Conservation (phyloP, 2,329 filamentous ascomycete genomes). For the Cylindrodendrum hubeiense region DNA sequence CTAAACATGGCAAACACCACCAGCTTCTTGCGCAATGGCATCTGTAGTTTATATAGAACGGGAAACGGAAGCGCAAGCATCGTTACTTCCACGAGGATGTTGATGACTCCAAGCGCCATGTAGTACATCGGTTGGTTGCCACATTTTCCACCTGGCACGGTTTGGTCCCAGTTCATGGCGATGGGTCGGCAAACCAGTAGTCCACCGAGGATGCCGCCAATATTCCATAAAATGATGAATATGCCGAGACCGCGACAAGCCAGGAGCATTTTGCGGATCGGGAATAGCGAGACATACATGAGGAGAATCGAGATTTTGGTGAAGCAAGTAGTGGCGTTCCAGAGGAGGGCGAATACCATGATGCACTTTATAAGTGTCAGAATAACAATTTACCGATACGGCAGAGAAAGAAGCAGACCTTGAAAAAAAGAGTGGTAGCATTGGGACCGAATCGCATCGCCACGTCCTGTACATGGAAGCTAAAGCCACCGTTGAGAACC, state of each 20-base stretch:
- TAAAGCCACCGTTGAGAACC: background rate
- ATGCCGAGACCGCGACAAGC: background rate
- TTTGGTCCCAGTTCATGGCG: conserved; percentile 7
- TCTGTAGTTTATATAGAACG: background rate
- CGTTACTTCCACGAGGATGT: background rate
- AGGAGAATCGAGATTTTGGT: conserved; percentile 4
- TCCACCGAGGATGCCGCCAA: background rate
- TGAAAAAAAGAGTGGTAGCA: background rate
- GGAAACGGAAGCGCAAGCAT: background rate
- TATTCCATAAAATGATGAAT: conserved; percentile 4
- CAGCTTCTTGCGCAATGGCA: conserved; percentile 5
- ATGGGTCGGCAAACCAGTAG: background rate
- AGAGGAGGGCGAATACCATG: conserved; percentile 1
- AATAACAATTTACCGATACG: no score
- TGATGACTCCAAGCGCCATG: conserved; percentile 3
- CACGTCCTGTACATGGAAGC: background rate
- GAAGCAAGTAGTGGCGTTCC: conserved; percentile 4
- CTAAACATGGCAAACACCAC: conserved; percentile 7
- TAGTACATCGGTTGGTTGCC: conserved; percentile 1
- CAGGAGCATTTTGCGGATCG: background rate
- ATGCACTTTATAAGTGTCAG: background rate
- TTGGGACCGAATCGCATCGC: background rate
- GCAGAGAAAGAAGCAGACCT: background rate
- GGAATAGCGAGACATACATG: conserved; percentile 4
- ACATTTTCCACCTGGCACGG: background rate